These are phyloP conservation scores for Agrocybe chaxingu DNA, from an alignment of 768 basidiomycete genomes.

Conservation along the genomic window DNA sequence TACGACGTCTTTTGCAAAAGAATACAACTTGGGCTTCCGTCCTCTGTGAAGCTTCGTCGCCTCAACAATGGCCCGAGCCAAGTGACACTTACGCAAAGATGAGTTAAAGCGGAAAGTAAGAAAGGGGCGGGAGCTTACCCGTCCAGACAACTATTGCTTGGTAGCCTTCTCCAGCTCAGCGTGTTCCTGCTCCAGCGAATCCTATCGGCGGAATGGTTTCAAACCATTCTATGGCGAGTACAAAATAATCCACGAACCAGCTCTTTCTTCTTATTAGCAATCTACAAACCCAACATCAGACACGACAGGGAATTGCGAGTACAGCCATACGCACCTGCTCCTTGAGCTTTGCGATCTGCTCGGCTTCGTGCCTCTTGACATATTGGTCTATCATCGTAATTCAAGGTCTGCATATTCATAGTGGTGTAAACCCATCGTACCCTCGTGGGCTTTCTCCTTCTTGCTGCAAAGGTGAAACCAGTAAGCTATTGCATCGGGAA, in stretches of 20 bases:
- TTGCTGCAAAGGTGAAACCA: conserved; percentile 40
- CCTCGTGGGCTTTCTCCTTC: conserved; percentile 72
- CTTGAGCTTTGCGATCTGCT: conserved; percentile 57
- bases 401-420: not conserved
- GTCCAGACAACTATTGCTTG: not conserved
- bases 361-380: conserved; percentile 53
- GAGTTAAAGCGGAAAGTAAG: not conserved
- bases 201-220: conserved; percentile 13
- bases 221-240: not conserved
- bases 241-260: conserved; percentile 20
- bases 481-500: conserved; percentile 16
- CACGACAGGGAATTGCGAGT: not conserved
- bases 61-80: too few relatives aligned
- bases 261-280: conserved; percentile 31
- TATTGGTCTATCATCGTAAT: conserved; percentile 53
- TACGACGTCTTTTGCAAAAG: too few relatives aligned
- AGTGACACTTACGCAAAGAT: not conserved
- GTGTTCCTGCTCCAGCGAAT: conserved; percentile 20
- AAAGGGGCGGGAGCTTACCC: too few relatives aligned
- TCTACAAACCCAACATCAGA: conserved; percentile 18
- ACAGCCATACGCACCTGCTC: conserved; percentile 39
- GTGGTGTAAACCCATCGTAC: conserved; percentile 9
- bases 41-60: too few relatives aligned
- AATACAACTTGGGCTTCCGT: too few relatives aligned
- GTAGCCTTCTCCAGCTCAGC: conserved; percentile 7